Percentiles rank a stretch among this genome's conserved stretches.
phyloP scores from a whole-genome alignment of 108 stramenopile species.

The Schizochytrium sp. region DNA sequence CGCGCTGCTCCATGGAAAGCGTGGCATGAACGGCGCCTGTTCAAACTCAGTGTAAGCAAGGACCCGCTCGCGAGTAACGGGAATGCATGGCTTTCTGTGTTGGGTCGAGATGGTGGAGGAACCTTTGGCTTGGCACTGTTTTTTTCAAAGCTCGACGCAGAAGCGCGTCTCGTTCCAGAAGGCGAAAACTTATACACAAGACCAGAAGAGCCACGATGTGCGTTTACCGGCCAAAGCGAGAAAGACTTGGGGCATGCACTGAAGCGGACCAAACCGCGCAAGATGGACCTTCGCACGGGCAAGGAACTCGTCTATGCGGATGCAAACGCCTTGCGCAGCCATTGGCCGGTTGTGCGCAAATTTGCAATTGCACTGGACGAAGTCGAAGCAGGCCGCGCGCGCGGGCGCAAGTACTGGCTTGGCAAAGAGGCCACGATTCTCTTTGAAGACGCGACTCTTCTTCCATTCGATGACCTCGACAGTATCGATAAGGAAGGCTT shows the following conservation, averaged over 20 bases:
- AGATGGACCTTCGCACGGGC: slow-evolving; percentile 6
- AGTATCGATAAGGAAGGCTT: background rate
- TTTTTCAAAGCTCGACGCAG: background rate
- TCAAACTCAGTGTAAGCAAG: background rate
- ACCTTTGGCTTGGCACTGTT: background rate
- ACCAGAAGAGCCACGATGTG: background rate
- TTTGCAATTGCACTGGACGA: background rate
- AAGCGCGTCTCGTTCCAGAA: background rate
- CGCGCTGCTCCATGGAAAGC: background rate
- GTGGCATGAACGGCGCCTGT: background rate
- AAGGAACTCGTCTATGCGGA: background rate
- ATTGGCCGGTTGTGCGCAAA: background rate
- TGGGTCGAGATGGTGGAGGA: background rate
- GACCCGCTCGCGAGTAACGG: too few relatives aligned
- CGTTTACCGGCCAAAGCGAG: background rate
- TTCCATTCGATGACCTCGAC: background rate
- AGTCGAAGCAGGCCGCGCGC: background rate
- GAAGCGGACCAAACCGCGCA: slow-evolving; percentile 4
- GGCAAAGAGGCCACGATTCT: background rate
- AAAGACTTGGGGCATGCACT: background rate
- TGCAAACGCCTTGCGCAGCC: background rate
- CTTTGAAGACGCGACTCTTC: background rate
- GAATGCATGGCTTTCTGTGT: background rate
- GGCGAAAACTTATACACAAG: background rate
- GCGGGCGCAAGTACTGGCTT: background rate